These are phyloP conservation scores for Sporothrix variecibatus DNA, from an alignment of 2,329 filamentous ascomycete genomes.

Conservation along the genomic window DNA sequence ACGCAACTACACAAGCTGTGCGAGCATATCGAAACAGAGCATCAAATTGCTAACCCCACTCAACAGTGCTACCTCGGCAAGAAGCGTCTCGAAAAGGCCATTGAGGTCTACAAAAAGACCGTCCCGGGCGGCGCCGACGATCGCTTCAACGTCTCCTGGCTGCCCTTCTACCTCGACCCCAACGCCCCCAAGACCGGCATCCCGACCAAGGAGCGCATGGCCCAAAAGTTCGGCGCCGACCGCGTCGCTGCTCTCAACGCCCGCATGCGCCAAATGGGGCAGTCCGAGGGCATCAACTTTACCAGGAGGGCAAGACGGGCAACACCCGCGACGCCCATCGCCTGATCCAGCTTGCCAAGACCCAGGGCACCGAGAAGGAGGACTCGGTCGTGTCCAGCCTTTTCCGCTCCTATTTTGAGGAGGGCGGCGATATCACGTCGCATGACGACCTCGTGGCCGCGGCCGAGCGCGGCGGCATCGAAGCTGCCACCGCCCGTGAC, in stretches of 20 bases:
- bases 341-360: constrained; percentile 68
- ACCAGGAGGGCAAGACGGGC: constrained; percentile 70
- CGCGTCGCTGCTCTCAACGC: constrained; percentile 40
- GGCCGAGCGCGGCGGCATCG: constrained; percentile 56
- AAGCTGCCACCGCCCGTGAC: constrained; percentile 51
- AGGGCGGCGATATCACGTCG: constrained; percentile 64
- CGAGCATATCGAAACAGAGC: not conserved
- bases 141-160: constrained; percentile 73
- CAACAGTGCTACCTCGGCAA: constrained; percentile 75
- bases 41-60: constrained; percentile 33
- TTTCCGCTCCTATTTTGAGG: constrained; percentile 67
- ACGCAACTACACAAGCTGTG: not conserved
- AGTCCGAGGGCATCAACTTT: constrained; percentile 71
- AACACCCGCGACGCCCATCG: constrained; percentile 80
- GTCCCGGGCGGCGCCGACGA: constrained; percentile 62
- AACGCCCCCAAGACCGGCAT: constrained; percentile 52
- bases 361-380: constrained; percentile 34
- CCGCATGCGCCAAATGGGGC: constrained; percentile 57
- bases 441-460: constrained; percentile 54
- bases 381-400: constrained; percentile 60
- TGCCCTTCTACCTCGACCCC: constrained; percentile 79
- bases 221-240: constrained; percentile 65
- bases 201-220: constrained; percentile 55
- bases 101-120: constrained; percentile 63
- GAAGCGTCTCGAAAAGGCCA: constrained; percentile 71